Conservation (phyloP, 73 alveolate genomes). For the Uronychia binucleata region DNA sequence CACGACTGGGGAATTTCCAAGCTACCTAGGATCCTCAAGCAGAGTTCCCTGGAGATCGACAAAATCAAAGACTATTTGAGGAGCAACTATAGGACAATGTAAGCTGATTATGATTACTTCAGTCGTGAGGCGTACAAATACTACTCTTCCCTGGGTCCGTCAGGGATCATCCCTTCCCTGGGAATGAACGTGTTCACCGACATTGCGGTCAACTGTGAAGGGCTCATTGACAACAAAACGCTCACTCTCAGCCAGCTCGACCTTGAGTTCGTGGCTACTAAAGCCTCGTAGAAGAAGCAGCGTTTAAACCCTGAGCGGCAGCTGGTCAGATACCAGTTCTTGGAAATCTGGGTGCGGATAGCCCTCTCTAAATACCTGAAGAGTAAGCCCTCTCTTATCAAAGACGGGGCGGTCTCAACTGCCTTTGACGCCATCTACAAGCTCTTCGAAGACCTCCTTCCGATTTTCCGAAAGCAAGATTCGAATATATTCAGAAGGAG, state of each 20-base stretch:
- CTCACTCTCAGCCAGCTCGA: conserved; percentile 41
- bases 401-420: conserved; percentile 28
- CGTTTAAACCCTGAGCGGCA: conserved; percentile 54
- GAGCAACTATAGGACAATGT: conserved; percentile 20
- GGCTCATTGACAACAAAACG: conserved; percentile 28
- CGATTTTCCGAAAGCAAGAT: conserved; percentile 35
- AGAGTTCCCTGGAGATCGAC: conserved; percentile 39
- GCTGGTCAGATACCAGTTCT: conserved; percentile 52
- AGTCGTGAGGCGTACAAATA: conserved; percentile 55
- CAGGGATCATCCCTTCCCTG: conserved; percentile 60
- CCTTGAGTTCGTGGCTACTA: conserved; percentile 54
- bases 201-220: conserved; percentile 4
- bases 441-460: conserved; percentile 44
- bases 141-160: conserved; percentile 57
- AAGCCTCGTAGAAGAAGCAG: conserved; percentile 19
- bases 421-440: conserved; percentile 53
- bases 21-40: conserved; percentile 48
- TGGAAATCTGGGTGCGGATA: conserved; percentile 56
- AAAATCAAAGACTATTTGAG: conserved; percentile 47
- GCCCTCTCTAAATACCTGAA: conserved; percentile 50
- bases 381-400: conserved; percentile 5
- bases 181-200: conserved; percentile 49
- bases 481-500: conserved; percentile 74
- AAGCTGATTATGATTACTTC: conserved; percentile 4
- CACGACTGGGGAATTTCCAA: conserved; percentile 60